phyloP scores from a whole-genome alignment of 257 asterid genomes.

The Primulina huaijiensis region DNA sequence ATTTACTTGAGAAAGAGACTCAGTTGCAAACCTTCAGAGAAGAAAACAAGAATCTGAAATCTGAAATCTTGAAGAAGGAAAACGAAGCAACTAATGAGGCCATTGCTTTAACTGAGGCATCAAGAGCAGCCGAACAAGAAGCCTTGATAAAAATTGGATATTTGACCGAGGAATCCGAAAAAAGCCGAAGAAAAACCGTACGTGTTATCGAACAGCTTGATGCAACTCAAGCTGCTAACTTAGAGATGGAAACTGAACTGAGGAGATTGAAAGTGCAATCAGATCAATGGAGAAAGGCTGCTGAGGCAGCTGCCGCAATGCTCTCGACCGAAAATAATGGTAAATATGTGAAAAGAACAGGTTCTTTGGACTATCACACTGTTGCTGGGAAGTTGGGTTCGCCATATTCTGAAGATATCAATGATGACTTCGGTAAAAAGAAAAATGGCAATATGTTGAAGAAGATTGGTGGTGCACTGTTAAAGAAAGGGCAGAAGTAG shows the following conservation, averaged over 20 bases:
- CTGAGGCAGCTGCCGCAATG: conserved; percentile 80
- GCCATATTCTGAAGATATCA: conserved; percentile 48
- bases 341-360: conserved; percentile 43
- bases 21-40: conserved; percentile 41
- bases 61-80: conserved; percentile 48
- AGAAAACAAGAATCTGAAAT: conserved; percentile 61
- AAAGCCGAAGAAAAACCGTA: conserved; percentile 40
- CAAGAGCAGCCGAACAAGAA: conserved; percentile 44
- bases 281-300: conserved; percentile 93
- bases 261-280: conserved; percentile 73
- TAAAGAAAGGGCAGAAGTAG: conserved; percentile 75
- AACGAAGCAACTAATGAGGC: conserved; percentile 41
- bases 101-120: conserved; percentile 41
- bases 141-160: conserved; percentile 40
- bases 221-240: conserved; percentile 60
- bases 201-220: conserved; percentile 56
- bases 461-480: conserved; percentile 66
- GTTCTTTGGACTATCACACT: conserved; percentile 46
- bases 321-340: conserved; percentile 50
- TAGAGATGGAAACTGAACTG: conserved; percentile 64
- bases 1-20: conserved; percentile 49
- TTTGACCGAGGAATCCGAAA: conserved; percentile 49
- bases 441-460: conserved; percentile 67
- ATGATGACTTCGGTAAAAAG: conserved; percentile 71
- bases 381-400: conserved; percentile 46